Evolutionary conservation across 768 basidiomycete species (phyloP).

Genomic region (Russula griseocarnosa): DNA sequence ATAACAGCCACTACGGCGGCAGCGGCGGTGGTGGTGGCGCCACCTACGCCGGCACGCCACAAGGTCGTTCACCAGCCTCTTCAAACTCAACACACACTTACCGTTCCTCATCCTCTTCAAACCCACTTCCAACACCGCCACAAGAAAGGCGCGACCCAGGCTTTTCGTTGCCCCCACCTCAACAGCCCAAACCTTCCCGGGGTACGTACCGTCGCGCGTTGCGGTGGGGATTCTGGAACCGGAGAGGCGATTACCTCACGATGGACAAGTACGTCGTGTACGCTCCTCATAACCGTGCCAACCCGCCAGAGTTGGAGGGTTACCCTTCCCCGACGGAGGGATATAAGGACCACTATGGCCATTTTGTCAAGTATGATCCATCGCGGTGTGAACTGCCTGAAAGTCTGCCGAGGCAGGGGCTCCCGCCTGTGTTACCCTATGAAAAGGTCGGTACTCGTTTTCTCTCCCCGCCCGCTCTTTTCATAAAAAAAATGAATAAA

Average conservation of each 20-base stretch:
- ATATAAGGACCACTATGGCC: conserved; percentile 53
- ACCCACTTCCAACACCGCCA: conserved; percentile 21
- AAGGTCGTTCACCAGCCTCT: conserved; percentile 26
- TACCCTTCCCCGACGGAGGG: conserved; percentile 56
- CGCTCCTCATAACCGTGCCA: conserved; percentile 52
- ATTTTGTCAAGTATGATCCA: conserved; percentile 40
- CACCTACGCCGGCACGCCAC: conserved; percentile 10
- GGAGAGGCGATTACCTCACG: conserved; percentile 70
- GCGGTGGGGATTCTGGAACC: conserved; percentile 67
- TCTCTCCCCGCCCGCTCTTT: background rate
- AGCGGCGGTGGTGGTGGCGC: conserved; percentile 7
- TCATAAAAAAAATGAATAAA: no score
- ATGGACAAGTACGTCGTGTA: conserved; percentile 56
- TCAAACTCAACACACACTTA: conserved; percentile 19
- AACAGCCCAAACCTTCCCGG: conserved; percentile 34
- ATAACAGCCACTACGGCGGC: conserved; percentile 7
- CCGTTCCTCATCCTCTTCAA: conserved; percentile 21
- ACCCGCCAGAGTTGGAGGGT: conserved; percentile 55
- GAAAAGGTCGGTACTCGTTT: conserved; percentile 40
- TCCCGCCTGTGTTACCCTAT: conserved; percentile 54
- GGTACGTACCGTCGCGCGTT: conserved; percentile 34
- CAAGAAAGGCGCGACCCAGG: conserved; percentile 27
- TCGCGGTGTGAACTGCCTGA: conserved; percentile 56
- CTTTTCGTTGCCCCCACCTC: conserved; percentile 29
- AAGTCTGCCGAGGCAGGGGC: conserved; percentile 56